Conservation (phyloP, 2,329 filamentous ascomycete species). For the Penicillium verrucosum region DNA sequence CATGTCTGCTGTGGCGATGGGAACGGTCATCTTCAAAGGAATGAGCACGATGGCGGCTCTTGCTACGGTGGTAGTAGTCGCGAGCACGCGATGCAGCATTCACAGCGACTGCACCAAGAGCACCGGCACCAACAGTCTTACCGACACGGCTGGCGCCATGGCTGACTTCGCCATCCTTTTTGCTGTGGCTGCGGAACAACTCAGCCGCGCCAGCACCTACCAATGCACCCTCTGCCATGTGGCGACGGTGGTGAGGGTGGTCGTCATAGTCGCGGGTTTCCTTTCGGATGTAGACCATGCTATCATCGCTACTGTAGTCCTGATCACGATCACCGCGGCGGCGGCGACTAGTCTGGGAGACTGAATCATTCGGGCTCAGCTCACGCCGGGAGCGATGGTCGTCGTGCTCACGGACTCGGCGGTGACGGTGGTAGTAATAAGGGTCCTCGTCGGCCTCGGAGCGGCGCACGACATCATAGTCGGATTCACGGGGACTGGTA, state of each 20-base stretch:
- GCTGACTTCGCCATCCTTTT: conserved; percentile 54
- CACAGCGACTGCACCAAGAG: conserved; percentile 59
- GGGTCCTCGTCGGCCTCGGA: conserved; percentile 56
- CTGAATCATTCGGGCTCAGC: conserved; percentile 52
- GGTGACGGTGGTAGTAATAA: conserved; percentile 61
- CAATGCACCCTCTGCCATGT: conserved; percentile 61
- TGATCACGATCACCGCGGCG: conserved; percentile 36
- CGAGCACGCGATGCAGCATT: conserved; percentile 54
- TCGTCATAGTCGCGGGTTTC: conserved; percentile 45
- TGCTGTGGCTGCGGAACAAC: conserved; percentile 56
- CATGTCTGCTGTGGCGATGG: conserved; percentile 31
- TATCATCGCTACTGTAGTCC: conserved; percentile 59
- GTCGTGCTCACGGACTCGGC: conserved; percentile 54
- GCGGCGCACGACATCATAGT: conserved; percentile 59
- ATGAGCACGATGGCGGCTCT: conserved; percentile 43
- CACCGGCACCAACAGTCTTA: conserved; percentile 57
- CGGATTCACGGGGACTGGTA: conserved; percentile 50
- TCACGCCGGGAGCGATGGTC: conserved; percentile 46
- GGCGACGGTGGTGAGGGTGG: conserved; percentile 51
- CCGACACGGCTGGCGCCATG: conserved; percentile 48
- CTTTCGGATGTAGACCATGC: conserved; percentile 58
- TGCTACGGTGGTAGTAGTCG: conserved; percentile 47
- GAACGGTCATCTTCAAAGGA: conserved; percentile 42
- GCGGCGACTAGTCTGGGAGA: conserved; percentile 49
- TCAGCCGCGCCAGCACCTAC: conserved; percentile 61